Conservation (phyloP, 441 rosid species). For the Erysimum pusillum region DNA sequence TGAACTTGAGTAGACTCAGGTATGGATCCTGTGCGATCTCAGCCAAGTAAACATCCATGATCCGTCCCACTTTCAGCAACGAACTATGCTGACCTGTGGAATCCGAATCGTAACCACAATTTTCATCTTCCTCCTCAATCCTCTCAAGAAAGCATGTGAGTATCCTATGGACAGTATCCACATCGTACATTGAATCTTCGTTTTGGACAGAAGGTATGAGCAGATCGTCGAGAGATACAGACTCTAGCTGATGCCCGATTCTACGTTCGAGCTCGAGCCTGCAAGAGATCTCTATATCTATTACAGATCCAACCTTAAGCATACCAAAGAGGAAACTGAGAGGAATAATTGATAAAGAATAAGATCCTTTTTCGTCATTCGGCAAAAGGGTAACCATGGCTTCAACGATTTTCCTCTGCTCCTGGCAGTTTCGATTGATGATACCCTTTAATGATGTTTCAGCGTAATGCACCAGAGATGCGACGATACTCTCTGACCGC, state of each 20-base stretch:
- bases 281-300: conserved; percentile 61
- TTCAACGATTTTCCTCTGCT: conserved; percentile 69
- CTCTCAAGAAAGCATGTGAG: conserved; percentile 68
- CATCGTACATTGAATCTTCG: conserved; percentile 79
- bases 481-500: conserved; percentile 60
- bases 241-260: conserved; percentile 69
- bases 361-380: conserved; percentile 53
- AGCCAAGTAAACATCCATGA: conserved; percentile 81
- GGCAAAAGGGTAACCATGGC: conserved; percentile 74
- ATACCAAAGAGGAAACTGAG: conserved; percentile 79
- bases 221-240: conserved; percentile 76
- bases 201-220: conserved; percentile 76
- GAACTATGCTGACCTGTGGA: conserved; percentile 61
- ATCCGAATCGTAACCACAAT: conserved; percentile 68
- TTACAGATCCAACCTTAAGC: conserved; percentile 66
- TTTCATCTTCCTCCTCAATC: conserved; percentile 74
- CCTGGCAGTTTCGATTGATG: conserved; percentile 53
- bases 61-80: conserved; percentile 80
- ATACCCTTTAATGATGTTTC: conserved; percentile 64
- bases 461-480: conserved; percentile 83
- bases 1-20: conserved; percentile 73
- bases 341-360: conserved; percentile 45
- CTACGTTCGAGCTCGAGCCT: conserved; percentile 80
- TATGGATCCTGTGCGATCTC: conserved; percentile 92
- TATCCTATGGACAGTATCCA: conserved; percentile 79